phyloP scores from a whole-genome alignment of 2,329 filamentous ascomycete species.

The Trichoderma sp. region DNA sequence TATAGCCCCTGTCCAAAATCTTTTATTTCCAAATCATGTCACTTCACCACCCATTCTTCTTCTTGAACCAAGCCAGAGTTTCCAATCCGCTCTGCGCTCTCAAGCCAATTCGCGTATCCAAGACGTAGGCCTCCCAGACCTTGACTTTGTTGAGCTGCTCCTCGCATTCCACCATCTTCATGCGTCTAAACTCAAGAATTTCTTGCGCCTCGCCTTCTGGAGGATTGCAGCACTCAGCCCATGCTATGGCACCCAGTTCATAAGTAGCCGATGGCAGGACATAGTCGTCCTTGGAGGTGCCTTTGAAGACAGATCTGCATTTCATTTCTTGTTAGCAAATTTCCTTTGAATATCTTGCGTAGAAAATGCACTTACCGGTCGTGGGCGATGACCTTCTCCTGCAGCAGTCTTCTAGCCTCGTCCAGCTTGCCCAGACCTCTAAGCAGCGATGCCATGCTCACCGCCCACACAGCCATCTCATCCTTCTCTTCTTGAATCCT shows the following conservation, averaged over 20 bases:
- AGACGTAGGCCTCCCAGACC: slow-evolving; percentile 69
- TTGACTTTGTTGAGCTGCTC: slow-evolving; percentile 67
- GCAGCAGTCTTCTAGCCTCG: slow-evolving; percentile 66
- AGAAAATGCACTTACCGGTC: slow-evolving; percentile 54
- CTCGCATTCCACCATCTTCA: slow-evolving; percentile 62
- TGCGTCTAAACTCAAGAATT: slow-evolving; percentile 42
- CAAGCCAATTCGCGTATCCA: slow-evolving; percentile 75
- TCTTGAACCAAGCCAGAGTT: slow-evolving; percentile 60
- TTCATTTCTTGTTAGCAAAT: background rate
- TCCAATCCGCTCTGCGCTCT: slow-evolving; percentile 69
- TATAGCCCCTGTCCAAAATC: background rate
- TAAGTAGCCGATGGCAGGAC: slow-evolving; percentile 75
- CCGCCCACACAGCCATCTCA: slow-evolving; percentile 63
- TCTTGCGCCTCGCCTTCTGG: slow-evolving; percentile 35
- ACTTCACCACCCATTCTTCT: slow-evolving; percentile 40
- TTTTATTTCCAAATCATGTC: background rate
- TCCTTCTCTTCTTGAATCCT: slow-evolving; percentile 57
- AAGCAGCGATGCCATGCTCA: slow-evolving; percentile 67
- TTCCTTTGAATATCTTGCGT: accelerated
- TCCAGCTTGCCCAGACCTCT: slow-evolving; percentile 63
- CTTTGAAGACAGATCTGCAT: slow-evolving; percentile 56
- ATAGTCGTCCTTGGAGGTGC: slow-evolving; percentile 67
- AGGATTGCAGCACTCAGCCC: slow-evolving; percentile 64
- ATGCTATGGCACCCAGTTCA: slow-evolving; percentile 80
- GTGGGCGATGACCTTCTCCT: slow-evolving; percentile 64